phyloP scores from a whole-genome alignment of 1,284 basidiomycete genomes.

The Tylopilus orsonianus region DNA sequence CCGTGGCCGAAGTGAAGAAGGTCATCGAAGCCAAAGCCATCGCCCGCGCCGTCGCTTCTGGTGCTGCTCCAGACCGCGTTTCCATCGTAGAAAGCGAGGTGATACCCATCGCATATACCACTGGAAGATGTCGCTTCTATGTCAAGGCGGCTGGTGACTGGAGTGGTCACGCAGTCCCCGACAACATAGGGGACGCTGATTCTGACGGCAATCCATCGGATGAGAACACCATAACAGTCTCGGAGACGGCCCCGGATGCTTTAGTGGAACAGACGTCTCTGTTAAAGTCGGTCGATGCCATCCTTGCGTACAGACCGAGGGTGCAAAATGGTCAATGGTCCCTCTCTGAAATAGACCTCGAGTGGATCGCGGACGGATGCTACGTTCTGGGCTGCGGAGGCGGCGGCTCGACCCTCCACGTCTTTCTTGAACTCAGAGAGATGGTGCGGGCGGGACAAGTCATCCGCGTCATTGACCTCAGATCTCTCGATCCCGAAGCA shows the following conservation, averaged over 20 bases:
- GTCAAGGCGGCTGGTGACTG: constrained; percentile 55
- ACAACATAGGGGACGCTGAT: constrained; percentile 22
- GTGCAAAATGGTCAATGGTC: constrained; percentile 39
- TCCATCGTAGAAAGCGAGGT: constrained; percentile 39
- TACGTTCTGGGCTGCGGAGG: constrained; percentile 56
- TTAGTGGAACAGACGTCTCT: not conserved
- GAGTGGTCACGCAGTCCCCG: constrained; percentile 28
- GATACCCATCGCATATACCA: constrained; percentile 37
- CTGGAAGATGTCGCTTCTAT: constrained; percentile 43
- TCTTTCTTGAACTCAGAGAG: constrained; percentile 48
- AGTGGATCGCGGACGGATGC: constrained; percentile 55
- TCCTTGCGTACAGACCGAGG: constrained; percentile 37
- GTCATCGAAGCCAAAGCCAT: constrained; percentile 39
- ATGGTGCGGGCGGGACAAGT: constrained; percentile 45
- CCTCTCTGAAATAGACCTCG: constrained; percentile 41
- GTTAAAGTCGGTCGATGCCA: constrained; percentile 19
- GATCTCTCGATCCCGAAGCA: constrained; percentile 26
- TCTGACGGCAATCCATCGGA: not conserved
- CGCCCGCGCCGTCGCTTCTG: constrained; percentile 45
- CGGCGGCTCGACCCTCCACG: constrained; percentile 50
- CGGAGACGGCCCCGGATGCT: constrained; percentile 3
- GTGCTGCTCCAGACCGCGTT: constrained; percentile 35
- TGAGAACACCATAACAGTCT: constrained; percentile 8
- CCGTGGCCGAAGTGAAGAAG: constrained; percentile 44
- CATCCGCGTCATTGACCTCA: constrained; percentile 41